A percentile compares a stretch with the other conserved stretches of the same genome.
These are phyloP conservation scores for Suillus alpinus DNA, from an alignment of 768 basidiomycete genomes.

Conservation along the genomic window DNA sequence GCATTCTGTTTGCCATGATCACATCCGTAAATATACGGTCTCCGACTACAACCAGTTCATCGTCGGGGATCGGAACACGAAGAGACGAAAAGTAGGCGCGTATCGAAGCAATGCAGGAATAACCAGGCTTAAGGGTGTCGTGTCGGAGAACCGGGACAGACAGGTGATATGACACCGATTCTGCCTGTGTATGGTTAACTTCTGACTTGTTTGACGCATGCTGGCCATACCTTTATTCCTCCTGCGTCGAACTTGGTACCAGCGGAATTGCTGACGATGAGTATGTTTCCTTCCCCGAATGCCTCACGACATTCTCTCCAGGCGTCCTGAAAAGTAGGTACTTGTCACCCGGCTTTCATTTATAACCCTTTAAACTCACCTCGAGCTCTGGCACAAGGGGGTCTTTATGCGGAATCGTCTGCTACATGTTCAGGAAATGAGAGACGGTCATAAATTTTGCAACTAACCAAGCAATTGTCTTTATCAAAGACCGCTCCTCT, in stretches of 20 bases:
- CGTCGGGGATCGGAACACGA: slow-evolving; percentile 49
- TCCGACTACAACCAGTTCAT: slow-evolving; percentile 79
- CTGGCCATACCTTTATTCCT: slow-evolving; percentile 67
- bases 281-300: slow-evolving; percentile 76
- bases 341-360: background rate
- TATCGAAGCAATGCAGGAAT: slow-evolving; percentile 70
- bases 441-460: background rate
- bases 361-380: slow-evolving; percentile 37
- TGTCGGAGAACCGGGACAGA: slow-evolving; percentile 83
- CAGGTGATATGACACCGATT: slow-evolving; percentile 77
- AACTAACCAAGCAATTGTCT: slow-evolving; percentile 89
- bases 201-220: background rate
- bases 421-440: background rate
- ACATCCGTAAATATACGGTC: slow-evolving; percentile 93
- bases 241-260: slow-evolving; percentile 77
- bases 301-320: slow-evolving; percentile 71
- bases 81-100: slow-evolving; percentile 71
- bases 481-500: slow-evolving; percentile 95
- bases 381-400: slow-evolving; percentile 70
- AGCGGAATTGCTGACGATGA: slow-evolving; percentile 94
- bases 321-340: slow-evolving; percentile 46
- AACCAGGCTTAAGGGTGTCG: slow-evolving; percentile 72
- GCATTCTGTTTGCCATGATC: slow-evolving; percentile 78
- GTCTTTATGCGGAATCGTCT: slow-evolving; percentile 85
- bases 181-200: slow-evolving; percentile 54